A percentile compares a stretch with the other conserved stretches of the same genome.
phyloP scores from a whole-genome alignment of 176 grass and related monocot genomes.

The Oryza meyeriana region DNA sequence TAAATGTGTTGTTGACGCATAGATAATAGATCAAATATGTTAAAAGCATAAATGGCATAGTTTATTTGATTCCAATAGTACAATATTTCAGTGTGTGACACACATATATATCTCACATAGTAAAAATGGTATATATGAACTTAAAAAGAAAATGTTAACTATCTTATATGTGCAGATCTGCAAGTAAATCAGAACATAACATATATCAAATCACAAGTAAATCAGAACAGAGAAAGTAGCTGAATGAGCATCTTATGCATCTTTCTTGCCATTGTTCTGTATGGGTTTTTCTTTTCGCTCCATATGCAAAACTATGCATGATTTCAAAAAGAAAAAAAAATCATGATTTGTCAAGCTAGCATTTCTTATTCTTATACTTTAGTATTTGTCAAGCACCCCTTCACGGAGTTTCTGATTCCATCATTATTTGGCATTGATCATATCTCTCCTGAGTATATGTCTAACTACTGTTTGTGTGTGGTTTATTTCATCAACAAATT shows the following conservation, averaged over 20 bases:
- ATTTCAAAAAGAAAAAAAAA: not conserved
- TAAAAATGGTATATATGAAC: not conserved
- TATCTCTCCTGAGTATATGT: conserved; percentile 6
- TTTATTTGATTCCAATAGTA: not conserved
- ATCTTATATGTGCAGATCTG: not conserved
- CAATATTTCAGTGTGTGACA: not conserved
- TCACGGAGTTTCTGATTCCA: not conserved
- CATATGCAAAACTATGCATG: not conserved
- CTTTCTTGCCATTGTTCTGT: not conserved
- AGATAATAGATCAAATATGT: not conserved
- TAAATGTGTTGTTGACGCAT: not conserved
- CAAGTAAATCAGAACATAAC: too few relatives aligned
- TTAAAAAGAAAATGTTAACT: not conserved
- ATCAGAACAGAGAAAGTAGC: not conserved
- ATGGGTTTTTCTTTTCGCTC: not conserved
- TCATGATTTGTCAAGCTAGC: too few relatives aligned
- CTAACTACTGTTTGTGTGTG: not conserved
- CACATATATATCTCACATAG: not conserved
- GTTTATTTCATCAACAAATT: not conserved
- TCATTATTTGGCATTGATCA: conserved; percentile 19
- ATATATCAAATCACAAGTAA: conserved; percentile 1
- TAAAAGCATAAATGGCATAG: not conserved
- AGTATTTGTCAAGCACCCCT: conserved; percentile 16
- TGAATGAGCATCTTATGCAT: not conserved
- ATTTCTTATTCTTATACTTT: conserved; percentile 10